These are phyloP conservation scores for Camptophora hylomeconis DNA, from an alignment of 2,329 filamentous ascomycete species.

Conservation along the genomic window DNA sequence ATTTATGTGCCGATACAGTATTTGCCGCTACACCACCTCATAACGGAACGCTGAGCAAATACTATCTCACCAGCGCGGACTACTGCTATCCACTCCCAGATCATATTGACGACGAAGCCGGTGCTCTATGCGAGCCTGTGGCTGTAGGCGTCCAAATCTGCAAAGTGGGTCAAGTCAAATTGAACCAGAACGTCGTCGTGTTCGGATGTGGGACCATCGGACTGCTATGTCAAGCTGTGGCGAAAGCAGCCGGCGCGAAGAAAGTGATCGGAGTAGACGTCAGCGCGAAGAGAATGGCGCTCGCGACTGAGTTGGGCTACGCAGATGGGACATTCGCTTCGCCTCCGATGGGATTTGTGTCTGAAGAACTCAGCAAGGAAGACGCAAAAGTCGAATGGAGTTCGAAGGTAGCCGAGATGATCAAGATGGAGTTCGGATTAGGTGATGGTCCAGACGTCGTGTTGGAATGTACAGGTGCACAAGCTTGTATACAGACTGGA, in stretches of 20 bases:
- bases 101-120: constrained; percentile 36
- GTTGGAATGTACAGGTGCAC: constrained; percentile 36
- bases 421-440: constrained; percentile 27
- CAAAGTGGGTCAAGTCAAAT: constrained; percentile 28
- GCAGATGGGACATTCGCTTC: constrained; percentile 33
- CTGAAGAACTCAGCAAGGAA: constrained; percentile 23
- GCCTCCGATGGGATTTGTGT: constrained; percentile 12
- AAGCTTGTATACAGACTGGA: constrained; percentile 36
- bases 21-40: constrained; percentile 40
- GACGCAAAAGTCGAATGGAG: too few species aligned
- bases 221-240: constrained; percentile 33
- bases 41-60: constrained; percentile 38
- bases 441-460: constrained; percentile 37
- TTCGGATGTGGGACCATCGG: constrained; percentile 41
- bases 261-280: constrained; percentile 37
- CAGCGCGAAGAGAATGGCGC: constrained; percentile 26
- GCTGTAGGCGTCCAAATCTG: constrained; percentile 38
- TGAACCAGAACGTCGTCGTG: constrained; percentile 33
- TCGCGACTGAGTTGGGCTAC: constrained; percentile 29
- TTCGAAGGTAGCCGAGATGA: constrained; percentile 26
- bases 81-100: constrained; percentile 35
- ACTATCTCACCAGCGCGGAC: constrained; percentile 34
- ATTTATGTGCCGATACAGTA: constrained; percentile 30
- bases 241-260: constrained; percentile 32
- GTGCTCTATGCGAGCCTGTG: constrained; percentile 40